Evolutionary conservation across 345 rosid species (phyloP).

Genomic region (Arabidopsis suecica): DNA sequence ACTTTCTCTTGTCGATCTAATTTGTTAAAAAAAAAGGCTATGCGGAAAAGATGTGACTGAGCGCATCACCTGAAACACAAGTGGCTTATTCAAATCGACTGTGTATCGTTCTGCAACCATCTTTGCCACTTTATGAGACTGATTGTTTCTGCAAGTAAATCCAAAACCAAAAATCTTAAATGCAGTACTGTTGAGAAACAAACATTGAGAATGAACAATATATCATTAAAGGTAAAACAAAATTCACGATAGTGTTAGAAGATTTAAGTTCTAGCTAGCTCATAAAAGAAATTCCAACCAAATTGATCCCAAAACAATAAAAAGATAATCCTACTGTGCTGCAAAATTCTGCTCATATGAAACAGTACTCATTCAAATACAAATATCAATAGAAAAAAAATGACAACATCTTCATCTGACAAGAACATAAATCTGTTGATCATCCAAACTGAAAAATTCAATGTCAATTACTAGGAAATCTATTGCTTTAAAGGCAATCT

Average conservation of each 20-base stretch:
- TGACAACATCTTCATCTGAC: not conserved
- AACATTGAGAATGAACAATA: too few relatives aligned
- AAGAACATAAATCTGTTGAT: not conserved
- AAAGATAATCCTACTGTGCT: not conserved
- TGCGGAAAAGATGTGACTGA: not conserved
- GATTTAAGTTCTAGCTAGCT: not conserved
- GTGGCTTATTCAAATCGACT: constrained; percentile 86
- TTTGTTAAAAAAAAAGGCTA: not conserved
- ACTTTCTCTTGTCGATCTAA: not conserved
- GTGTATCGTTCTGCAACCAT: constrained; percentile 85
- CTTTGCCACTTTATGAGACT: constrained; percentile 42
- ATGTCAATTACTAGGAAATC: not conserved
- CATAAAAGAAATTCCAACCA: not conserved
- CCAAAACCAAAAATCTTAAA: constrained; percentile 1
- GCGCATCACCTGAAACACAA: constrained; percentile 81
- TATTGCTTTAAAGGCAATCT: constrained; percentile 1
- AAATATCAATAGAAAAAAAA: not conserved
- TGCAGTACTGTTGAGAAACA: not conserved
- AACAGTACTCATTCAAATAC: constrained; percentile 2
- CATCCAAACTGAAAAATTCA: constrained; percentile 1
- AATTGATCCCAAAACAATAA: not conserved
- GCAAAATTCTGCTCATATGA: not conserved
- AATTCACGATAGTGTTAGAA: not conserved
- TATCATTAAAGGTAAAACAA: too few relatives aligned
- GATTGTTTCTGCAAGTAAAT: constrained; percentile 33